Evolutionary conservation across 805 yeast species (phyloP), one percentile per base, ranked within the genome.

Genomic region (Pichia kluyveri): DNA sequence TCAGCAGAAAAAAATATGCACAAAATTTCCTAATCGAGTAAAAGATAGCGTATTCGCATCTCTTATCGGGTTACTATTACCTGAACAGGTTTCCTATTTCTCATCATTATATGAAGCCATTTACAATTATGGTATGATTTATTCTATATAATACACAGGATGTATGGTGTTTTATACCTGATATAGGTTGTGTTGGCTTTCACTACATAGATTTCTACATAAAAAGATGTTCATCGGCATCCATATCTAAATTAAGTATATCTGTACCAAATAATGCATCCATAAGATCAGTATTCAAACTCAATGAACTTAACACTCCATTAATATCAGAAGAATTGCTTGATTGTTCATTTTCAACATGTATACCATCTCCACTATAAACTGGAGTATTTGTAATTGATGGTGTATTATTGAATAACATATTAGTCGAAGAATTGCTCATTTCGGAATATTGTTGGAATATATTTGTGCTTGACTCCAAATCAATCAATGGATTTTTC

Each of bases 211-310:
- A 11, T 1, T 10, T 30, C 4, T 30, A 12, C 32, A 10, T 30
- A 8, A 34, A 34, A 7, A 34, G 37, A 10, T 34, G 37, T 34
- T 34, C 23, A 12, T 43, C 23, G 15, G 32, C 23, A 32, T 19
- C 37, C 9, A 32, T 28, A 32, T 41, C 51, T 11, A 41, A 8
- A n/a, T 41, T 48, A 30, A 56, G 40, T 40, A 59, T 36, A 27
- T 60, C 67, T 11, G 58, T 55, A 18, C 66, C 66, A 52, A 62
- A 62, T 6, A 63, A 34, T 2, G 60, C 62, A 46, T 63, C 66
- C 61, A 63, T 62, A 26, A 63, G 45, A 32, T 63, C 68, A 3
- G 65, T 60, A 38, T 62, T 62, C 15, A 63, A 44, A 8, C 54
- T 49, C 54, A 62, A 56, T 1, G 66, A 56, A 44, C 49, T 59